Evolutionary conservation across 345 rosid genomes (phyloP), one percentile per base, ranked within the genome.

Genomic region (Murraya koenigii): DNA sequence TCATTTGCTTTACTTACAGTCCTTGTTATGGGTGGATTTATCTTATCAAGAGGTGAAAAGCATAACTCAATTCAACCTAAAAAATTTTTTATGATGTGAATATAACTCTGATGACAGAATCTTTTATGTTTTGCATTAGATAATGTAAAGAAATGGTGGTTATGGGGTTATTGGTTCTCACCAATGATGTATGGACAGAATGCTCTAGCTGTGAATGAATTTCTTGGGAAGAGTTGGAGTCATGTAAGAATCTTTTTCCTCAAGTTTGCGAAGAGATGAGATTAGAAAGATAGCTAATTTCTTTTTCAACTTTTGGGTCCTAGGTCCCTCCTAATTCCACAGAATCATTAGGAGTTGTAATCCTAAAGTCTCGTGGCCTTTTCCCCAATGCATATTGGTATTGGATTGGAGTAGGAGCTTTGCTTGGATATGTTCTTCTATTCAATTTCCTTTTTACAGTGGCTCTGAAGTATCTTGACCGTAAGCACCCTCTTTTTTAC

Each of bases 401-500:
- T 78, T 95, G 97, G 98, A 87, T 93, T 26, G 98, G 93, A 74
- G 81, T 86, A 23, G 96, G 89, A 52, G 96, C 93, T 75, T 71
- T 80, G 76, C 83, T 92, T 26, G 98, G 94, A 78, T 90, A 79
- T 69, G 70, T 83, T 32, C 61, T 89, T 79, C 69, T 93, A 7
- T 92, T 89, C 83, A 95, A 95, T 81, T 80, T 89, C 75, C 88
- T 90, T 74, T 95, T 86, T 86, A 85, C 85, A n/a, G 8, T 92
- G 74, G 92, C 97, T 58, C 82, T 95, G 4, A 83, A 89, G 66
- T 92, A 86, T 82, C 89, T 95, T 15, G 81, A 92, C 49, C 90
- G 98, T 95, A 82, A 85, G 97, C 82, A 60, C 71, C 58, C 80
- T 62, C 33, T 7, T 47, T 66, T 75, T 58, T 28, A 36, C 25